Evolutionary conservation across 495 filamentous ascomycete species (phyloP).

Genomic region (Aspergillus carlsbadensis): DNA sequence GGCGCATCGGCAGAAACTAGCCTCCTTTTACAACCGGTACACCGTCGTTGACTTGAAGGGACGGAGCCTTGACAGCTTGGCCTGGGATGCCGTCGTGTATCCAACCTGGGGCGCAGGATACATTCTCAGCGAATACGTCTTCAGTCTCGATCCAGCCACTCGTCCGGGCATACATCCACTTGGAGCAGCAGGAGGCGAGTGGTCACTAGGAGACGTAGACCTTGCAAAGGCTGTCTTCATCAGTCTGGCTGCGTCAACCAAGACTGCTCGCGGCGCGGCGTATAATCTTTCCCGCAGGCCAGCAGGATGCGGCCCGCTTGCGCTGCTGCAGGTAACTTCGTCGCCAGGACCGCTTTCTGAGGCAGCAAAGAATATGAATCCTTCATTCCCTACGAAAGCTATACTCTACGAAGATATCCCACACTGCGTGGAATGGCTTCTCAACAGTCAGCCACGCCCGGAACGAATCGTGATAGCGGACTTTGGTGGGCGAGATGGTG

Average conservation of each 20-base stretch:
- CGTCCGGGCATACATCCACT: constrained; percentile 36
- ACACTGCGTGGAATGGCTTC: constrained; percentile 26
- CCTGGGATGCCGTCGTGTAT: constrained; percentile 39
- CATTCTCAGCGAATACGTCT: constrained; percentile 47
- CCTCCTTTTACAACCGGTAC: constrained; percentile 52
- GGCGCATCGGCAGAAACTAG: constrained; percentile 39
- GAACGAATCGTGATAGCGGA: constrained; percentile 50
- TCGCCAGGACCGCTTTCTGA: constrained; percentile 21
- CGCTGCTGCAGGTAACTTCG: constrained; percentile 30
- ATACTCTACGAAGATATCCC: too few relatives aligned
- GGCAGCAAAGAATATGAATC: constrained; percentile 18
- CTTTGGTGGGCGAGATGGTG: constrained; percentile 48
- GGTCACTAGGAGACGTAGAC: constrained; percentile 40
- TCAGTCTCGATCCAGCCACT: constrained; percentile 26
- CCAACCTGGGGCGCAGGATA: constrained; percentile 47
- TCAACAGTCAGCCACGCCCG: constrained; percentile 1
- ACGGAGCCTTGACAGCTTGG: constrained; percentile 18
- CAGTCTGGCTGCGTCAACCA: constrained; percentile 46
- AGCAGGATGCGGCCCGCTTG: constrained; percentile 18
- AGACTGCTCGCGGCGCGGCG: constrained; percentile 47
- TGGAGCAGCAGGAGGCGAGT: constrained; percentile 14
- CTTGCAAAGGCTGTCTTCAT: constrained; percentile 40
- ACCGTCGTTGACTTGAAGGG: constrained; percentile 22
- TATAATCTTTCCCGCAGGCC: constrained; percentile 23
- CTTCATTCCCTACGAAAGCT: too few relatives aligned